Percentiles rank a stretch among this genome's conserved stretches.
Conservation (phyloP, 768 basidiomycete species). For the Psilocybe subaeruginosa region DNA sequence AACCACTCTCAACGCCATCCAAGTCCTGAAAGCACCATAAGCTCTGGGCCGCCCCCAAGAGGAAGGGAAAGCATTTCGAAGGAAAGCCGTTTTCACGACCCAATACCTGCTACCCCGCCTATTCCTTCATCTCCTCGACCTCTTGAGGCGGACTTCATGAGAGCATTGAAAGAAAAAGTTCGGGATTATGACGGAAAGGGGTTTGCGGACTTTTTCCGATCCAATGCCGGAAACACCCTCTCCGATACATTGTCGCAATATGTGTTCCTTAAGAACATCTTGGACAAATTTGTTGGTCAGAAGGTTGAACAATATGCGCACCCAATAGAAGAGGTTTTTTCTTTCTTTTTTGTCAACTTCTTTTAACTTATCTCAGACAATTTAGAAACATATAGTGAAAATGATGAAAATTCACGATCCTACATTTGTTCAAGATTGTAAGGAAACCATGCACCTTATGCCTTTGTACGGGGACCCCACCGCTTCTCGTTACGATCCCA, state of each 20-base stretch:
- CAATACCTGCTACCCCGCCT: not conserved
- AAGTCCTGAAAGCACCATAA: not conserved
- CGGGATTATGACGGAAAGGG: conserved; percentile 38
- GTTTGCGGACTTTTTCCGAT: conserved; percentile 48
- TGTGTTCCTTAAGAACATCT: conserved; percentile 50
- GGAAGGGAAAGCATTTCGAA: not conserved
- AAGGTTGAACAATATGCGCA: conserved; percentile 39
- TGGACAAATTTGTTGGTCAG: conserved; percentile 47
- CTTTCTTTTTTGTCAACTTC: conserved; percentile 1
- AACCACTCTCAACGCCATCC: conserved; percentile 11
- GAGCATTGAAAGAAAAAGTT: conserved; percentile 40
- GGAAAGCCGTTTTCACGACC: not conserved
- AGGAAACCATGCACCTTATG: conserved; percentile 53
- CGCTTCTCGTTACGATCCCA: conserved; percentile 31
- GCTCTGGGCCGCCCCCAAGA: not conserved
- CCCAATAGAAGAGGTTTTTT: conserved; percentile 50
- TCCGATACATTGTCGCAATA: conserved; percentile 52
- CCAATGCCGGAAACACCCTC: conserved; percentile 34
- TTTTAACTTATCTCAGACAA: not conserved
- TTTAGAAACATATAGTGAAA: conserved; percentile 54
- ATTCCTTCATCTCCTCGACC: conserved; percentile 5
- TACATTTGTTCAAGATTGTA: conserved; percentile 48
- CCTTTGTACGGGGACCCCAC: conserved; percentile 61
- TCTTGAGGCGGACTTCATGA: conserved; percentile 28
- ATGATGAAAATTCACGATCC: conserved; percentile 48